Conservation (phyloP, 1,139 yeast species). For the Blastobotrys capitulatus region DNA sequence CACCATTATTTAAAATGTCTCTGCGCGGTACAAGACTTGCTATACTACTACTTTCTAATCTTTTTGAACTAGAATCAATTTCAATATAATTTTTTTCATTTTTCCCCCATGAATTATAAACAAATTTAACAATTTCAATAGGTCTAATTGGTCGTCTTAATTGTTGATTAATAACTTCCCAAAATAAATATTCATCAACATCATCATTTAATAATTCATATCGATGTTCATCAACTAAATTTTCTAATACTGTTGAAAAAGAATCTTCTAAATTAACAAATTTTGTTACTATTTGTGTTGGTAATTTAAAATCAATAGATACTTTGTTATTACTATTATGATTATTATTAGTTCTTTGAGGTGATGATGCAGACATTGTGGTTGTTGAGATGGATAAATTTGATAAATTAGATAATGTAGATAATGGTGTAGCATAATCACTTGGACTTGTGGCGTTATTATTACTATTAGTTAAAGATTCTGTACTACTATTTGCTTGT, state of each 20-base stretch:
- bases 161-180: slow-evolving; percentile 24
- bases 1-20: slow-evolving; percentile 25
- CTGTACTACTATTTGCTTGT: not conserved
- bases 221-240: slow-evolving; percentile 26
- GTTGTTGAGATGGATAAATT: not conserved
- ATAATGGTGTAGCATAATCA: not conserved
- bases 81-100: slow-evolving; percentile 18
- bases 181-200: slow-evolving; percentile 23
- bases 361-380: not conserved
- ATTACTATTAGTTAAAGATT: not conserved
- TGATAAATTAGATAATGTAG: not conserved
- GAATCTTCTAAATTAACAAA: slow-evolving; percentile 14
- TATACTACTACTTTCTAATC: slow-evolving; percentile 26
- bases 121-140: slow-evolving; percentile 21
- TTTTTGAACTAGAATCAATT: slow-evolving; percentile 23
- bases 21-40: slow-evolving; percentile 33
- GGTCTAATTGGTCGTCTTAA: slow-evolving; percentile 28
- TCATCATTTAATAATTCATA: slow-evolving; percentile 22
- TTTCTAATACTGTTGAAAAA: slow-evolving; percentile 17
- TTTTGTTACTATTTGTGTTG: slow-evolving; percentile 23
- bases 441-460: not conserved
- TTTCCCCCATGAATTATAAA: slow-evolving; percentile 24
- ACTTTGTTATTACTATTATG: not conserved
- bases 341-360: not conserved
- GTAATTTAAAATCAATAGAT: slow-evolving; percentile 19